Base-by-base conservation (phyloP, 2,329 filamentous ascomycete genomes). In the Botrytis medusae region DNA sequence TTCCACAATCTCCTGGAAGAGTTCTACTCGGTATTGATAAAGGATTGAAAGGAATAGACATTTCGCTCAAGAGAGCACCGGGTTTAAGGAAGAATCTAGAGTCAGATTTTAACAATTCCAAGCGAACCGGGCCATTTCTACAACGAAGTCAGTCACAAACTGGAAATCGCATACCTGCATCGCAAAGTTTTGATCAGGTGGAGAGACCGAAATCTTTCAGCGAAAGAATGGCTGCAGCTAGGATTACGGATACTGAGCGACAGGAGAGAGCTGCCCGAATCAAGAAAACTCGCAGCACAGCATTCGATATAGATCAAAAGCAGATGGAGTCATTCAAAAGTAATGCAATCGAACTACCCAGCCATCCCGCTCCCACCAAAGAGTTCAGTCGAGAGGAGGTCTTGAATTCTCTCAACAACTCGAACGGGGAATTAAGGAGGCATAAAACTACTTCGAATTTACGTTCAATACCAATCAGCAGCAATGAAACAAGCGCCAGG, bases 11-110 rank as follows among this genome's bases (percentile, higher is more conserved):
- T 1, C 95, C 96, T 1, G 92, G 92, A 71, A 87, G 95, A 74
- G 88, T 96, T 22, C 83, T 94, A 29, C 82, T 98, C 25, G 95
- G 96, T 8, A 97, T 98, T 75, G 95, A 97, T 82, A 97, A 97
- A 81, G 94, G 94, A 1, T 84, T 95, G 51, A 92, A 87, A 78
- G 94, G 91, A 2, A 89, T 89, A 74, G 94, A 98, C 78, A 87
- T 98, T 46, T 98, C 95, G 4, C 84, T 98, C 42, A 96, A 93
- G 82, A 87, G 93, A 76, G 90, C 93, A 4, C 86, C 90, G 3
- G 87, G 84, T 73, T 80, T 85, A 44, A 84, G 83, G 72, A 84
- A 80, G 72, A 78, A 79, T 57, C 71, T 79, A 32, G 77, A 78
- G 59, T 75, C 48, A 79, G 82, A 69, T 32, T 78, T 76, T 22